Conservation (phyloP, 2,329 filamentous ascomycete genomes). For the Colletotrichum simmondsii region DNA sequence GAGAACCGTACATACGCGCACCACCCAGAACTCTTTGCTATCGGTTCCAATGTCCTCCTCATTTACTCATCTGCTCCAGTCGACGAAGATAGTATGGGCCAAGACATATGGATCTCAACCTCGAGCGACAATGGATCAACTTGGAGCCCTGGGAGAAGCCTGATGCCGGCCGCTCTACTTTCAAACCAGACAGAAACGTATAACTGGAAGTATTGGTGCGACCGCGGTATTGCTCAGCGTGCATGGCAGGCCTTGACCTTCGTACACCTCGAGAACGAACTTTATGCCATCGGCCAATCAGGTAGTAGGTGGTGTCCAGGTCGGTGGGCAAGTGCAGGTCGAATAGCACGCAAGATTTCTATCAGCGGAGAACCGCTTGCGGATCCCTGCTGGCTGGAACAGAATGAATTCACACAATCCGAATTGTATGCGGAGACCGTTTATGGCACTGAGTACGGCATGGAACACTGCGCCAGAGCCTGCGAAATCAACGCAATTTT, state of each 20-base stretch:
- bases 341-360: slow-evolving; percentile 33
- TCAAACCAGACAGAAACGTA: slow-evolving; percentile 38
- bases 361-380: slow-evolving; percentile 31
- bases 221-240: slow-evolving; percentile 37
- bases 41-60: slow-evolving; percentile 35
- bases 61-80: slow-evolving; percentile 38
- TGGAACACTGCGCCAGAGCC: slow-evolving; percentile 35
- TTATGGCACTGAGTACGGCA: slow-evolving; percentile 38
- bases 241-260: slow-evolving; percentile 35
- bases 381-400: slow-evolving; percentile 39
- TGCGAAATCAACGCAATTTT: slow-evolving; percentile 35
- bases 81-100: slow-evolving; percentile 42
- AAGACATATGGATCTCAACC: slow-evolving; percentile 38
- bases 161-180: slow-evolving; percentile 39
- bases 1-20: slow-evolving; percentile 39
- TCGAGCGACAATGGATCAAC: slow-evolving; percentile 37
- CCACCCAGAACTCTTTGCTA: slow-evolving; percentile 38
- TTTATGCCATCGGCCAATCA: slow-evolving; percentile 37
- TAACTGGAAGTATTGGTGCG: slow-evolving; percentile 40
- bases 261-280: slow-evolving; percentile 27
- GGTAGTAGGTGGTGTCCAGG: slow-evolving; percentile 31
- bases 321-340: slow-evolving; percentile 33
- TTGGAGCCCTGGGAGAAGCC: slow-evolving; percentile 32
- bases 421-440: slow-evolving; percentile 35
- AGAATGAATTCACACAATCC: slow-evolving; percentile 35